Conservation (phyloP, 1,284 basidiomycete genomes). For the Ceratobasidium sp. region DNA sequence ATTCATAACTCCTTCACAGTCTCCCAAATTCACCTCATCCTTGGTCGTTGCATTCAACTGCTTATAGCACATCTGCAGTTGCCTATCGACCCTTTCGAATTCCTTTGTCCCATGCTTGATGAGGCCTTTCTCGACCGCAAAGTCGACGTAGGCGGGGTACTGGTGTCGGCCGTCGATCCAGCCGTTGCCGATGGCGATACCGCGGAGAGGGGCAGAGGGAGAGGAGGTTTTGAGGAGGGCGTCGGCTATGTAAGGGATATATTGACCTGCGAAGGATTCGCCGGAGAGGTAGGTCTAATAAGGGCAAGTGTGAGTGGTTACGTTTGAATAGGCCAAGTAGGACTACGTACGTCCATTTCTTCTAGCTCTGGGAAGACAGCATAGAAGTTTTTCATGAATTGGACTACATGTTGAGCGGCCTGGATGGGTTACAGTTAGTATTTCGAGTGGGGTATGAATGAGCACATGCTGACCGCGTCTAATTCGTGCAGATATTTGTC, state of each 20-base stretch:
- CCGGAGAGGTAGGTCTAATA: constrained; percentile 88
- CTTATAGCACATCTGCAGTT: constrained; percentile 71
- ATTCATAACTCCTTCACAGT: constrained; percentile 75
- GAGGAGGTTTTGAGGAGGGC: constrained; percentile 75
- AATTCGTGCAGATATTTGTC: constrained; percentile 86
- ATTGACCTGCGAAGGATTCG: constrained; percentile 98
- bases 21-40: constrained; percentile 63
- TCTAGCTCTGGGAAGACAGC: constrained; percentile 89
- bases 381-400: constrained; percentile 91
- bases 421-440: constrained; percentile 54
- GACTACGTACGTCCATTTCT: constrained; percentile 77
- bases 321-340: constrained; percentile 7
- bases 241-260: constrained; percentile 94
- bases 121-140: constrained; percentile 81
- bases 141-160: constrained; percentile 92
- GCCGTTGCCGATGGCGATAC: constrained; percentile 94
- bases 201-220: constrained; percentile 69
- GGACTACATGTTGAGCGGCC: constrained; percentile 82
- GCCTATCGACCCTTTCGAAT: constrained; percentile 71
- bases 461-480: constrained; percentile 63
- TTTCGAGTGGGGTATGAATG: constrained; percentile 24
- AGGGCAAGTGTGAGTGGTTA: constrained; percentile 35
- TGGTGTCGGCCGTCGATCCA: constrained; percentile 94
- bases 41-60: constrained; percentile 61
- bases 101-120: constrained; percentile 77